Base-by-base conservation (phyloP, 805 yeast species). In the Candida wancherniae region DNA sequence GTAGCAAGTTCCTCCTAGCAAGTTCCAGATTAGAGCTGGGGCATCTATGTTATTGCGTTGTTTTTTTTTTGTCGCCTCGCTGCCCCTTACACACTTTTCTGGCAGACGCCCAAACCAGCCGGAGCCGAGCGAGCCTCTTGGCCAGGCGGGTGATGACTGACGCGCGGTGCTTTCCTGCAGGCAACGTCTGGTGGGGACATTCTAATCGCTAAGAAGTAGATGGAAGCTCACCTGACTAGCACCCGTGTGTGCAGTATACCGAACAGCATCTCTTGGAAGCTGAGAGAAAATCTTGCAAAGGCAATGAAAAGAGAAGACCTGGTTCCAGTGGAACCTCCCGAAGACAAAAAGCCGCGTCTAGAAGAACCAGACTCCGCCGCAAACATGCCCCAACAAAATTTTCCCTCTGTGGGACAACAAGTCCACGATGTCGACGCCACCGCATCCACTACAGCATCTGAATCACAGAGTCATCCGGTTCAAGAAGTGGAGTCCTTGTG, bases 401-500 rank as follows among this genome's bases (percentile, higher is more conserved):
- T 44, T 3, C 51, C 48, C 4, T 32, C 63, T 9, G 57, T 72
- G 41, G 50, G 48, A 22, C 50, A 44, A 11, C 51, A 58, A 19
- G 51, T 58, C 18, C 55, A 55, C 15, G 46, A 42, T 3, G 48
- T 66, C 8, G 65, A 70, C 17, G 59, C 63, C 24, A 80, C 73
- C 15, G 67, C 82, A 26, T 68, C 66, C 34, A 59, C 70, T 21
- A 84, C 94, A 1, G 95, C 92, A 14, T 90, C 88, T 15, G 96
- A 86, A 54, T 80, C 82, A 7, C 80, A 78, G 55, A 96, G 96
- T 4, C 92, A 86, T 46, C 94, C 96, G 2, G 95, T 92, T 12
- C 97, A 88, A 56, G 97, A 92, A 57, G 75, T 92, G 41, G 90
- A 90, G 53, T 86, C 97, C 6, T 63, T 92, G 22, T 92, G 99